These are phyloP conservation scores for Malassezia sympodialis DNA, from an alignment of 1,284 basidiomycete genomes.

Conservation along the genomic window DNA sequence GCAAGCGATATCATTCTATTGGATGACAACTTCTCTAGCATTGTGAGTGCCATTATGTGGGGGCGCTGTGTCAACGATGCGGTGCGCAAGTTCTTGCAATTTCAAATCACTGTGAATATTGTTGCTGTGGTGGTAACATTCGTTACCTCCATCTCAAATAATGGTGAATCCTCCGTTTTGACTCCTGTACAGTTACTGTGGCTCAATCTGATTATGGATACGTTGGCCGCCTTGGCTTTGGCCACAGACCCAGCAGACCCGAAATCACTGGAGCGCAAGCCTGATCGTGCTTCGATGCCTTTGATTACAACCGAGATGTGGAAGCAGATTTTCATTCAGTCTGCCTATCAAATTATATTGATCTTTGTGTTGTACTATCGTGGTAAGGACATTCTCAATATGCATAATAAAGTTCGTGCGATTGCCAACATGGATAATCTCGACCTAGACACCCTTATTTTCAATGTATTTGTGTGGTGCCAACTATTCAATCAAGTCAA, in stretches of 20 bases:
- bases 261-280: constrained; percentile 72
- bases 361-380: constrained; percentile 82
- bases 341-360: constrained; percentile 72
- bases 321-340: constrained; percentile 87
- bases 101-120: constrained; percentile 92
- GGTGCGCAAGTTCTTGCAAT: constrained; percentile 93
- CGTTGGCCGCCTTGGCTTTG: constrained; percentile 89
- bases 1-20: constrained; percentile 97
- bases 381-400: constrained; percentile 60
- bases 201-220: constrained; percentile 91
- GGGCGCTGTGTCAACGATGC: constrained; percentile 95
- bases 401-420: constrained; percentile 37
- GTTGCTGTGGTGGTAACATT: constrained; percentile 91
- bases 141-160: constrained; percentile 73
- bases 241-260: constrained; percentile 88
- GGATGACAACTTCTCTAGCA: constrained; percentile 83
- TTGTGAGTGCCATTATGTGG: constrained; percentile 97
- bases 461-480: constrained; percentile 93
- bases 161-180: constrained; percentile 68
- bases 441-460: constrained; percentile 73
- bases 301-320: constrained; percentile 69
- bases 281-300: constrained; percentile 75
- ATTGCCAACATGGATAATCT: constrained; percentile 47
- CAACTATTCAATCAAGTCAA: constrained; percentile 70
- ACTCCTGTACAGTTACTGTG: constrained; percentile 91